These are phyloP conservation scores for Clarkia xantiana DNA, from an alignment of 345 rosid species.

Conservation along the genomic window DNA sequence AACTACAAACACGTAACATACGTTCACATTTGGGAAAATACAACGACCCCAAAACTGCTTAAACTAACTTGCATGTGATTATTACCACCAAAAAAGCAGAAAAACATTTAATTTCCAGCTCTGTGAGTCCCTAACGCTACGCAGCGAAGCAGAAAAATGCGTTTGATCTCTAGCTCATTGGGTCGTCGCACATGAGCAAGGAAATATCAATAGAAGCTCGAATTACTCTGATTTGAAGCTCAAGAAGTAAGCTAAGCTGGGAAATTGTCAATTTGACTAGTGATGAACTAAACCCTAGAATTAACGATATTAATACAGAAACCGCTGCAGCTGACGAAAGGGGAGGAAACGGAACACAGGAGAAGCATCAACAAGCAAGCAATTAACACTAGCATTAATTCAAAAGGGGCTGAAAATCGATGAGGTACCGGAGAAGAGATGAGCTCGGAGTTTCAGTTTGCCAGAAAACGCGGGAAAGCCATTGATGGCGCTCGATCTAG, in stretches of 20 bases:
- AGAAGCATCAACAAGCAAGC: neutral
- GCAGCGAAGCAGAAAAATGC: too few relatives aligned
- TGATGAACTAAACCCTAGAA: constrained; percentile 1
- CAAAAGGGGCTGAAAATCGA: neutral
- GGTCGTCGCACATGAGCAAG: neutral
- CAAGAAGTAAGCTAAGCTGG: neutral
- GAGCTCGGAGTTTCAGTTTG: neutral
- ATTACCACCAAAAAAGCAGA: too few relatives aligned
- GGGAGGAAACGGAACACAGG: neutral
- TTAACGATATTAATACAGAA: neutral
- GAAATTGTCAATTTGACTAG: neutral
- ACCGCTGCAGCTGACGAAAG: neutral
- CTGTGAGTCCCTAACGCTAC: too few relatives aligned
- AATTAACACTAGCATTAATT: neutral
- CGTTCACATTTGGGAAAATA: too few relatives aligned
- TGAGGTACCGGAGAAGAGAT: neutral
- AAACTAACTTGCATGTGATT: too few relatives aligned
- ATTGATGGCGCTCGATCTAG: neutral
- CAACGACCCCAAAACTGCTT: too few relatives aligned
- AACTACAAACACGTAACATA: too few relatives aligned
- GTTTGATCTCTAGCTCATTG: too few relatives aligned
- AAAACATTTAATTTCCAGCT: too few relatives aligned
- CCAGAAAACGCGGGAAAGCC: constrained; percentile 5
- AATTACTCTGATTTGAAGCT: neutral
- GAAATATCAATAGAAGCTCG: neutral